Base-by-base conservation (phyloP, 805 yeast species). In the Candida fluviatilis region DNA sequence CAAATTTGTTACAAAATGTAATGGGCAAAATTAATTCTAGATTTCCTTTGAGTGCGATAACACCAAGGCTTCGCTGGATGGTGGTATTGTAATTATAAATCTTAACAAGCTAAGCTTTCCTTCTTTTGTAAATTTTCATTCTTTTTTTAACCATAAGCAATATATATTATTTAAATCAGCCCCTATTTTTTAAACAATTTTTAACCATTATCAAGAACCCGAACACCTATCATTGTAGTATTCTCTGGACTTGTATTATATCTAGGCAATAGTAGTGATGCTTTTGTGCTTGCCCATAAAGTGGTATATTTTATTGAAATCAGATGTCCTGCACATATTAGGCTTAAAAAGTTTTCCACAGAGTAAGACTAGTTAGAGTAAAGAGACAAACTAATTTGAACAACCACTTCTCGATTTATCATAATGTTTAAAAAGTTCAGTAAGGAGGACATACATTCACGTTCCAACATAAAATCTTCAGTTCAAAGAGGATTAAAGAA, bases 391-490 rank as follows among this genome's bases (percentile, higher is more conserved):
- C n/a, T n/a, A n/a, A n/a, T n/a, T n/a, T n/a, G n/a, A n/a, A n/a
- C n/a, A n/a, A n/a, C n/a, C n/a, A n/a, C n/a, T n/a, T n/a, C n/a
- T n/a, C n/a, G n/a, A n/a, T n/a, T n/a, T n/a, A n/a, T 21, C 24
- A 10, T 21, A 30, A 75, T 75, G 80, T 75, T 75, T 51, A 75
- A 72, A 56, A 75, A 73, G 58, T 88, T 89, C 66, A 75, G 87
- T 21, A 82, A 78, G 48, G 96, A 88, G 30, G 96, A 90, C 55
- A 76, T 89, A 38, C 95, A 88, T 51, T 83, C 96, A 6, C 82
- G 93, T 47, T 81, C 96, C 11, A 91, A 91, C 55, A 82, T 90
- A 60, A 90, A 90, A 62, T 85, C 96, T 0, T 90, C 97, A 1
- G 90, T 84, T n/a, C 96, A 89, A 60, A 77, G 97, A 60, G 83